Conservation (phyloP, 2,329 filamentous ascomycete genomes). For the Gaeumannomyces sp. region DNA sequence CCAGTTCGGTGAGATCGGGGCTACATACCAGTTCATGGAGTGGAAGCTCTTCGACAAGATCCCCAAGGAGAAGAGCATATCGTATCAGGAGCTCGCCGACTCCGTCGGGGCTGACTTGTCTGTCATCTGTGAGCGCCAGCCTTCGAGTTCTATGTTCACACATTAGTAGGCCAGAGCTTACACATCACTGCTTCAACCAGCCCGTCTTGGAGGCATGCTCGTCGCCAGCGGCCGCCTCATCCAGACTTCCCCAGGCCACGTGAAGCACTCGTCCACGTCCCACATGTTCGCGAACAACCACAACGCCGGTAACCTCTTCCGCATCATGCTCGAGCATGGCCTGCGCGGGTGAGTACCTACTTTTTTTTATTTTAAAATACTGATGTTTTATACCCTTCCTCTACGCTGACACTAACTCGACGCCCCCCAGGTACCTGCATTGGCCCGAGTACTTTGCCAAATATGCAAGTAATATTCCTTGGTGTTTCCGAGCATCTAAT, state of each 20-base stretch:
- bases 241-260: slow-evolving; percentile 10
- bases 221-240: slow-evolving; percentile 17
- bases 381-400: too few relatives aligned
- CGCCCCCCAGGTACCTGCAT: slow-evolving; percentile 12
- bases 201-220: slow-evolving; percentile 17
- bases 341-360: slow-evolving; percentile 16
- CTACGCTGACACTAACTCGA: background rate
- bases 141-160: background rate
- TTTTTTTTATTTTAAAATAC: background rate
- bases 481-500: too few relatives aligned
- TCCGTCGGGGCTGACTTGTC: slow-evolving; percentile 17
- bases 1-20: slow-evolving; percentile 5
- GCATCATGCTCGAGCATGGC: slow-evolving; percentile 21
- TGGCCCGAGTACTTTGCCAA: slow-evolving; percentile 21
- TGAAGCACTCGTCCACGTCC: slow-evolving; percentile 18
- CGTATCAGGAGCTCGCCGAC: slow-evolving; percentile 17
- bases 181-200: slow-evolving; percentile 6
- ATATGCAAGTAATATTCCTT: slow-evolving; percentile 7
- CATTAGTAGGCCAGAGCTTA: background rate
- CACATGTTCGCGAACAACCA: slow-evolving; percentile 15
- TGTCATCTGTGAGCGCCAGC: slow-evolving; percentile 15
- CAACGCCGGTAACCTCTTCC: slow-evolving; percentile 14
- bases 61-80: slow-evolving; percentile 19
- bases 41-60: slow-evolving; percentile 25
- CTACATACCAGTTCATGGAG: slow-evolving; percentile 16